Percentiles rank a stretch among this genome's conserved stretches.
These are phyloP conservation scores for Nakazawaea wickerhamii DNA, from an alignment of 805 yeast species.

Conservation along the genomic window DNA sequence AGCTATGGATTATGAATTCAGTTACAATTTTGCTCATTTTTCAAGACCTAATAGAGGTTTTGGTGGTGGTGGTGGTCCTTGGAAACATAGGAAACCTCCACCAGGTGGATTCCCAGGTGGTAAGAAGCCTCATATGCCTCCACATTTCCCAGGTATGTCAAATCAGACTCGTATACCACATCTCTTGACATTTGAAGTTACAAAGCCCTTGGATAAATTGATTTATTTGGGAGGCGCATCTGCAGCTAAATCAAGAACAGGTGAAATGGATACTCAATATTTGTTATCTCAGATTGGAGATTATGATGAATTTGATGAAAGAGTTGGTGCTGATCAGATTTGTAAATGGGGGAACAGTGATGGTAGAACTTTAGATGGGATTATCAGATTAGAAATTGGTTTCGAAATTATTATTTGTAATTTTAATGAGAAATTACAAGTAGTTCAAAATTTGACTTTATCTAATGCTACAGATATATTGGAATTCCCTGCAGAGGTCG, in stretches of 20 bases:
- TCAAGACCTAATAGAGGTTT: slow-evolving; percentile 15
- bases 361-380: slow-evolving; percentile 52
- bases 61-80: slow-evolving; percentile 8
- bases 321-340: slow-evolving; percentile 41
- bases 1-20: slow-evolving; percentile 60
- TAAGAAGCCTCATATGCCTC: background rate
- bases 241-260: slow-evolving; percentile 52
- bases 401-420: slow-evolving; percentile 60
- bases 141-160: too few species aligned
- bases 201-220: slow-evolving; percentile 41
- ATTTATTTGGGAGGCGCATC: slow-evolving; percentile 62
- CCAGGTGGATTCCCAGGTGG: slow-evolving; percentile 13
- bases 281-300: slow-evolving; percentile 31
- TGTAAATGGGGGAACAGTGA: slow-evolving; percentile 50
- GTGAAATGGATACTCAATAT: slow-evolving; percentile 58
- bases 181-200: slow-evolving; percentile 42
- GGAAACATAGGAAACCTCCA: slow-evolving; percentile 9
- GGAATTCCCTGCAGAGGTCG: slow-evolving; percentile 30
- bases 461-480: slow-evolving; percentile 29
- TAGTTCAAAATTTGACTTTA: slow-evolving; percentile 41
- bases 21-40: slow-evolving; percentile 38
- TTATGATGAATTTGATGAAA: slow-evolving; percentile 33
- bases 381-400: slow-evolving; percentile 53
- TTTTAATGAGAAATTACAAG: slow-evolving; percentile 41
- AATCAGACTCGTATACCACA: slow-evolving; percentile 19